A percentile compares a stretch with the other conserved stretches of the same genome.
Evolutionary conservation across 2,329 filamentous ascomycete genomes (phyloP).

Genomic region (Neoscytalidium dimidiatum): DNA sequence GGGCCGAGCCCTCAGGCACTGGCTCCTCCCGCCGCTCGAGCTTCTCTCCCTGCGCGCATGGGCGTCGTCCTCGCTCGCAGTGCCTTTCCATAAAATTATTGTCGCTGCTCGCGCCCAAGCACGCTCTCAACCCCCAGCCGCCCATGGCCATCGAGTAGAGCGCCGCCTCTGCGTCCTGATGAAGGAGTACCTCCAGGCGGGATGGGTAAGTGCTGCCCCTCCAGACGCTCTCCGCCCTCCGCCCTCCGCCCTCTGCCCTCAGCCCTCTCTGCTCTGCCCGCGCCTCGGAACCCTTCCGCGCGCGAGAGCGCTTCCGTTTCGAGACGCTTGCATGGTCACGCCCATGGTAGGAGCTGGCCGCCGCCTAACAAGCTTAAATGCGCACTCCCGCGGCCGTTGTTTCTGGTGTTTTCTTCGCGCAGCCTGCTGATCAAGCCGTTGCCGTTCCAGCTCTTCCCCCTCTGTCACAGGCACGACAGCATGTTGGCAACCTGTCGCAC

Average conservation of each 20-base stretch:
- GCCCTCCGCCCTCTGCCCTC: not conserved
- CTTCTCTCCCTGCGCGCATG: constrained; percentile 19
- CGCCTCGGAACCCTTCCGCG: constrained; percentile 6
- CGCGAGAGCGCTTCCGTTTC: constrained; percentile 3
- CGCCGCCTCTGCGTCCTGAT: constrained; percentile 27
- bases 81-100: constrained; percentile 15
- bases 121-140: constrained; percentile 23
- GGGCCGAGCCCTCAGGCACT: constrained; percentile 15
- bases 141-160: constrained; percentile 25
- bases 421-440: constrained; percentile 31
- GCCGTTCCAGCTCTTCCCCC: constrained; percentile 38
- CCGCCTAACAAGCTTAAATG: not conserved
- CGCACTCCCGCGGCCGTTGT: not conserved
- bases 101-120: constrained; percentile 20
- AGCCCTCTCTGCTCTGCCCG: not conserved
- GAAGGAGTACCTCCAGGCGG: constrained; percentile 36
- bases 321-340: constrained; percentile 24
- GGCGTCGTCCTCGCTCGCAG: constrained; percentile 11
- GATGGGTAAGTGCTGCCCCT: constrained; percentile 37
- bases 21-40: constrained; percentile 15
- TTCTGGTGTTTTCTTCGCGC: constrained; percentile 22
- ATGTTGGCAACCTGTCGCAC: constrained; percentile 35
- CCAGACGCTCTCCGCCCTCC: too few species aligned
- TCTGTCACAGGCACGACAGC: constrained; percentile 41
- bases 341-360: not conserved